Conservation (phyloP, 1,284 basidiomycete species). For the Flammula alnicola region DNA sequence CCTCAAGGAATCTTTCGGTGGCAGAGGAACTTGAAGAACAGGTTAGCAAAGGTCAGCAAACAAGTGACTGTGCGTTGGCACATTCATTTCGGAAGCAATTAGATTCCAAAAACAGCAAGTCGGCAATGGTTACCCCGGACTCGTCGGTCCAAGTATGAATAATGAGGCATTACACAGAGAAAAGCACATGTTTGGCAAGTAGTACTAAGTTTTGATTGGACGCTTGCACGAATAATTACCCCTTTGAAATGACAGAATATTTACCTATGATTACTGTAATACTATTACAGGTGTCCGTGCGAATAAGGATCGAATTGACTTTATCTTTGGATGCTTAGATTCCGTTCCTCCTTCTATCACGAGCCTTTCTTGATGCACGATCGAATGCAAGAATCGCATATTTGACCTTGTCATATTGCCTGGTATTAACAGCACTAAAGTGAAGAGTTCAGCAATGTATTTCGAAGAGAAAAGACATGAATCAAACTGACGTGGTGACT, state of each 20-base stretch:
- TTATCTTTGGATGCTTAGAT: constrained; percentile 31
- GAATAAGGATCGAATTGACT: background rate
- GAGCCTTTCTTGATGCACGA: constrained; percentile 68
- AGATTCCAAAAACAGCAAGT: constrained; percentile 3
- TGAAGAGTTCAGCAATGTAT: constrained; percentile 13
- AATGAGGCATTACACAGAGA: no score
- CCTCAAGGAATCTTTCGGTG: constrained; percentile 17
- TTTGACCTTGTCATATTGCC: constrained; percentile 80
- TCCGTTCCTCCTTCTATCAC: constrained; percentile 64
- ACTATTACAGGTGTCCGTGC: constrained; percentile 1
- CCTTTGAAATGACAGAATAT: constrained; percentile 7
- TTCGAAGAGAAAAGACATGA: constrained; percentile 11
- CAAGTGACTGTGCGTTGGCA: constrained; percentile 5
- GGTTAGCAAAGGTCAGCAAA: no score
- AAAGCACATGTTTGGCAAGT: background rate
- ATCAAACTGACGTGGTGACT: constrained; percentile 67
- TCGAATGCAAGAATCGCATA: constrained; percentile 70
- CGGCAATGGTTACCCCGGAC: no score
- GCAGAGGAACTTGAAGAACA: constrained; percentile 1
- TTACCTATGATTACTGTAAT: constrained; percentile 19
- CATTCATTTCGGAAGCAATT: constrained; percentile 2
- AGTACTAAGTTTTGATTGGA: background rate
- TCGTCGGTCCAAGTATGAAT: no score
- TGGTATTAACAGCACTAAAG: constrained; percentile 62
- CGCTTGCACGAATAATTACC: background rate